Evolutionary conservation across 495 filamentous ascomycete genomes (phyloP).

Genomic region (Daldinia concentrica): DNA sequence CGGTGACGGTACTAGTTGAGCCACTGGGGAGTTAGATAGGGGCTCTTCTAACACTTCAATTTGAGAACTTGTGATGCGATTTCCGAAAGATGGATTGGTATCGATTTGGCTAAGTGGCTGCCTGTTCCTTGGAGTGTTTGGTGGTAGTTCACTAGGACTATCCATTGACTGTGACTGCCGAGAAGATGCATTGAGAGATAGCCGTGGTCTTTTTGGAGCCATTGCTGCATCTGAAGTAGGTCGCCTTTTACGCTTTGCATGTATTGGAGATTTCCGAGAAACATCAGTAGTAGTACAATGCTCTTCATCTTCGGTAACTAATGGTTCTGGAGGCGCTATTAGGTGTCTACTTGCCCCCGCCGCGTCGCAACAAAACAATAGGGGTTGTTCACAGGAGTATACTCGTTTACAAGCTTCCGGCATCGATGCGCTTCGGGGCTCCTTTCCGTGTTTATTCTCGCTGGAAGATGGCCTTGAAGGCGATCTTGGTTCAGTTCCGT

Average conservation of each 20-base stretch:
- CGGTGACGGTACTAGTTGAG: background rate
- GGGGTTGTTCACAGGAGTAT: background rate
- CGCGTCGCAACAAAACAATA: background rate
- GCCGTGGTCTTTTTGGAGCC: constrained; percentile 23
- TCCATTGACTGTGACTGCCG: background rate
- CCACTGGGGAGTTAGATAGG: background rate
- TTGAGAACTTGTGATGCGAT: background rate
- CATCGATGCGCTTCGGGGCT: background rate
- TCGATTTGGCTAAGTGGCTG: constrained; percentile 41
- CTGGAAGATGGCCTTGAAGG: constrained; percentile 2
- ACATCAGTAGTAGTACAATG: background rate
- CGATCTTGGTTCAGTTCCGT: constrained; percentile 7
- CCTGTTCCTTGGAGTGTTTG: constrained; percentile 5
- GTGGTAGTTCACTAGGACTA: background rate
- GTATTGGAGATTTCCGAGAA: background rate
- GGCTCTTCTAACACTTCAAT: background rate
- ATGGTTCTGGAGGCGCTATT: constrained; percentile 8
- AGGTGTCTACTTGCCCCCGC: background rate
- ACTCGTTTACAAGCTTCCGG: background rate
- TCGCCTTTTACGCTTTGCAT: constrained; percentile 22
- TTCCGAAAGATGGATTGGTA: constrained; percentile 19
- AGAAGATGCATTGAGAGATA: constrained; percentile 5
- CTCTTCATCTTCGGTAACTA: constrained; percentile 3
- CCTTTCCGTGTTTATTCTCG: background rate
- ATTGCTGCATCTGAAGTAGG: constrained; percentile 3